A percentile compares a stretch with the other conserved stretches of the same genome.
Conservation (phyloP, 2,329 filamentous ascomycete species). For the Fusarium stilboides region DNA sequence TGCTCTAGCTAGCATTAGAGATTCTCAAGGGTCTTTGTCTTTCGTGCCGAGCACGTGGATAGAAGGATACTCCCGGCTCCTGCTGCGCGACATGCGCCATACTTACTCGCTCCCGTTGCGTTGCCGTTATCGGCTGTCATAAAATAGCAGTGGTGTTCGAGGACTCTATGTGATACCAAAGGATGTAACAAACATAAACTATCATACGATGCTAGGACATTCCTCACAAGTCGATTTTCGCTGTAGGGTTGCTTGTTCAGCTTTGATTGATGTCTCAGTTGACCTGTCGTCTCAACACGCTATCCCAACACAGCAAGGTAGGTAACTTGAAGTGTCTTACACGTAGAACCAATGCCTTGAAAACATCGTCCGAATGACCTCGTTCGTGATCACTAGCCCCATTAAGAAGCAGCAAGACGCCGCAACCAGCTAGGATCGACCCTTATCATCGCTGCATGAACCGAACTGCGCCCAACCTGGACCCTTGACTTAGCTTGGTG, state of each 20-base stretch:
- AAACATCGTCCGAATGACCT: constrained; percentile 13
- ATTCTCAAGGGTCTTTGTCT: not conserved
- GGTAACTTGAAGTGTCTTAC: constrained; percentile 6
- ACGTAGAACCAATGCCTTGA: constrained; percentile 5
- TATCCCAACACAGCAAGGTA: not conserved
- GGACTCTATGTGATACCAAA: constrained; percentile 2
- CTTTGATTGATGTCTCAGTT: constrained; percentile 8
- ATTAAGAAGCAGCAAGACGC: not conserved
- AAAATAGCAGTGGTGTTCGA: not conserved
- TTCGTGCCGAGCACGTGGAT: constrained; percentile 29
- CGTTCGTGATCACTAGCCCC: constrained; percentile 19
- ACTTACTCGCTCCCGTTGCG: constrained; percentile 5
- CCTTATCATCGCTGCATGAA: constrained; percentile 23
- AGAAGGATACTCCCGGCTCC: constrained; percentile 1
- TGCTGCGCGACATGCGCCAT: constrained; percentile 33
- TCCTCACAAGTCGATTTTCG: not conserved
- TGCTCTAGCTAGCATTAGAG: not conserved
- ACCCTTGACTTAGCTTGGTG: constrained; percentile 13
- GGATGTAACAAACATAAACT: constrained; percentile 2
- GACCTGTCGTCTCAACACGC: constrained; percentile 10
- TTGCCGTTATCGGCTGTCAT: not conserved
- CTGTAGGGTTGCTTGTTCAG: constrained; percentile 1
- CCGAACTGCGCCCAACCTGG: constrained; percentile 16
- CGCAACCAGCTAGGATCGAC: constrained; percentile 31
- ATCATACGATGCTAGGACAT: constrained; percentile 8